Evolutionary conservation across 1,284 basidiomycete species (phyloP).

Genomic region (Papiliotrema nemorosa): DNA sequence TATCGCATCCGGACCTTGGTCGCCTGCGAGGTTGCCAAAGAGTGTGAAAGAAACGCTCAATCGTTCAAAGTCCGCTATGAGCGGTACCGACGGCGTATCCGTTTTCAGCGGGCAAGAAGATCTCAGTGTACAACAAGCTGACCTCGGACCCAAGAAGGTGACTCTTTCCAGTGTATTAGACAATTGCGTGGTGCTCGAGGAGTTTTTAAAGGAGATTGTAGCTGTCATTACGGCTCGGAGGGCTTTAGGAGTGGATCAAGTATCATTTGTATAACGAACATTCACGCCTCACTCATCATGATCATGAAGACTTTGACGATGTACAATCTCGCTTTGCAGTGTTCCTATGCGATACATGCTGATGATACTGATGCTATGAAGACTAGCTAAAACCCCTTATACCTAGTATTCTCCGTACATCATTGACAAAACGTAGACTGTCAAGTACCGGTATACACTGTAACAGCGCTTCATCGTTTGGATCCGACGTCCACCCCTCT

Average conservation of each 20-base stretch:
- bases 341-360: too few relatives aligned
- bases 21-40: conserved; percentile 51
- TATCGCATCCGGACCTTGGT: conserved; percentile 63
- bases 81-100: neutral
- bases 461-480: conserved; percentile 90
- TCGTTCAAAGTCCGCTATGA: too few relatives aligned
- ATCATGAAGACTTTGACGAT: neutral
- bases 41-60: neutral
- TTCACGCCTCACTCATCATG: too few relatives aligned
- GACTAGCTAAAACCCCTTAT: conserved; percentile 53
- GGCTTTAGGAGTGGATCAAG: conserved; percentile 76
- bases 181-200: conserved; percentile 92
- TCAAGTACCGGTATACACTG: conserved; percentile 94
- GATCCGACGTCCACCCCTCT: conserved; percentile 98
- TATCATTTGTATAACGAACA: conserved; percentile 26
- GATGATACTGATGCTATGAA: too few relatives aligned
- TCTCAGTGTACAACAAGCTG: conserved; percentile 61
- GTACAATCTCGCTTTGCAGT: neutral
- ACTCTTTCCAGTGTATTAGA: conserved; percentile 57
- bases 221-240: conserved; percentile 81
- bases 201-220: conserved; percentile 88
- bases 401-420: conserved; percentile 89
- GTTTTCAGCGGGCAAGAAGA: neutral
- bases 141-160: conserved; percentile 19
- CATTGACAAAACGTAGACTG: conserved; percentile 89